Evolutionary conservation across 2,329 filamentous ascomycete genomes (phyloP).

Genomic region (Niveomyces coronatus): DNA sequence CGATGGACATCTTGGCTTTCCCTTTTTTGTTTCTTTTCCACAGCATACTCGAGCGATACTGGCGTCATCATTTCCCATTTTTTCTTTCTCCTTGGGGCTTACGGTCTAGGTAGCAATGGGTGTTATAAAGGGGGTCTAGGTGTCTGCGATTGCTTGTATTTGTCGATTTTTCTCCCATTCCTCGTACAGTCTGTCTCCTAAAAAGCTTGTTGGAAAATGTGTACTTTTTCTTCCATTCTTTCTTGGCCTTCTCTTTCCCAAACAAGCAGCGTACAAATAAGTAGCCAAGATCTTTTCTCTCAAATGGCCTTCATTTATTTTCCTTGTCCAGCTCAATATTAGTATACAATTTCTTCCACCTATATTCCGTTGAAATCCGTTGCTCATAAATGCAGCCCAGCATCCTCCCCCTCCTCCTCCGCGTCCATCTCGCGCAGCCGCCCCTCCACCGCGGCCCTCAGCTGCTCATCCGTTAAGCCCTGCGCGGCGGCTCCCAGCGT

Average conservation of each 20-base stretch:
- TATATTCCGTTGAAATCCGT: background rate
- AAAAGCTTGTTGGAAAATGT: too few species aligned
- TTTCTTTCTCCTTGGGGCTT: constrained; percentile 11
- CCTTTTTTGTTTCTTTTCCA: constrained; percentile 11
- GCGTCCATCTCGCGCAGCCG: constrained; percentile 36
- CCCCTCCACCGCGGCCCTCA: constrained; percentile 44
- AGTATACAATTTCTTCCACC: too few species aligned
- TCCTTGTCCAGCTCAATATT: background rate
- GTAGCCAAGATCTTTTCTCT: background rate
- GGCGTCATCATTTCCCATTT: constrained; percentile 7
- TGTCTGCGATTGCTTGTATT: background rate
- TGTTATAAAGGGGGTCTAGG: background rate
- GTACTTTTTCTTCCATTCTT: too few species aligned
- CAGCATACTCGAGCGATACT: constrained; percentile 4
- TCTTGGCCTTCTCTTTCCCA: too few species aligned
- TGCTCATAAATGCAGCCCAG: constrained; percentile 51
- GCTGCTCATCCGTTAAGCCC: constrained; percentile 46
- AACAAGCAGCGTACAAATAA: too few species aligned
- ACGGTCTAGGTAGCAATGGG: too few species aligned
- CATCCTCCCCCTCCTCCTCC: constrained; percentile 37
- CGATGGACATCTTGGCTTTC: too few species aligned
- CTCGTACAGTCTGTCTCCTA: too few species aligned
- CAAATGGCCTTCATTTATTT: background rate
- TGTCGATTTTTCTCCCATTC: background rate
- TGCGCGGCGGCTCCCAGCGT: constrained; percentile 42